Evolutionary conservation across 1,284 basidiomycete species (phyloP).

Genomic region (Boletus subluridellus): DNA sequence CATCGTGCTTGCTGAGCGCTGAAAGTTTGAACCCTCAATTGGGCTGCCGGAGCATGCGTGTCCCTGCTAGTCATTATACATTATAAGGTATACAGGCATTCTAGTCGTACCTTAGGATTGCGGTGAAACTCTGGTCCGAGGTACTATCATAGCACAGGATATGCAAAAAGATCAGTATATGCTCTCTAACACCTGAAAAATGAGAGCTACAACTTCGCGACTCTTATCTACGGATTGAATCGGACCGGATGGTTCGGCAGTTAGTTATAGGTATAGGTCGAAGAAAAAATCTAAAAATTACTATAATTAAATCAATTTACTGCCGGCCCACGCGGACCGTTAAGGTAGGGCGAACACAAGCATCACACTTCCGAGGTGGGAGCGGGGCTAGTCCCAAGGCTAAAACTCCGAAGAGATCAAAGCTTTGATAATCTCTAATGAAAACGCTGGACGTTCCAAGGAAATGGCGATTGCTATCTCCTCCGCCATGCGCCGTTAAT

Average conservation of each 20-base stretch:
- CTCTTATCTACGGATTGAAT: too few relatives aligned
- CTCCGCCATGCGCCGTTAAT: background rate
- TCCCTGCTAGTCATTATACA: background rate
- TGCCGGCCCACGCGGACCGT: background rate
- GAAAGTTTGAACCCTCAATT: background rate
- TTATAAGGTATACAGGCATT: slow-evolving; percentile 2
- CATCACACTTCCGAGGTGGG: background rate
- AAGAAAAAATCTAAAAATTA: background rate
- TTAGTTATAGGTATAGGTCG: background rate
- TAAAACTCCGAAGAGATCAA: background rate
- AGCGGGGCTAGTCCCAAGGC: background rate
- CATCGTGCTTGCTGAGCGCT: slow-evolving; percentile 3
- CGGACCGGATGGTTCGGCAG: background rate
- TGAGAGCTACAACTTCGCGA: background rate
- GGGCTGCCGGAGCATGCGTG: background rate
- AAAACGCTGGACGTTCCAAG: background rate
- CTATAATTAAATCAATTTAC: background rate
- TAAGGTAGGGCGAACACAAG: background rate
- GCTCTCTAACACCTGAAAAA: background rate
- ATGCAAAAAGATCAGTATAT: background rate
- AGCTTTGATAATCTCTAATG: too few relatives aligned
- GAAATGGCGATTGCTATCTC: background rate
- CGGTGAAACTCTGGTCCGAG: background rate
- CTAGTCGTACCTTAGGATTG: background rate
- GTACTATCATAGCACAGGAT: background rate